phyloP scores from a whole-genome alignment of 345 rosid species.

The Eucalyptus leucophloia region DNA sequence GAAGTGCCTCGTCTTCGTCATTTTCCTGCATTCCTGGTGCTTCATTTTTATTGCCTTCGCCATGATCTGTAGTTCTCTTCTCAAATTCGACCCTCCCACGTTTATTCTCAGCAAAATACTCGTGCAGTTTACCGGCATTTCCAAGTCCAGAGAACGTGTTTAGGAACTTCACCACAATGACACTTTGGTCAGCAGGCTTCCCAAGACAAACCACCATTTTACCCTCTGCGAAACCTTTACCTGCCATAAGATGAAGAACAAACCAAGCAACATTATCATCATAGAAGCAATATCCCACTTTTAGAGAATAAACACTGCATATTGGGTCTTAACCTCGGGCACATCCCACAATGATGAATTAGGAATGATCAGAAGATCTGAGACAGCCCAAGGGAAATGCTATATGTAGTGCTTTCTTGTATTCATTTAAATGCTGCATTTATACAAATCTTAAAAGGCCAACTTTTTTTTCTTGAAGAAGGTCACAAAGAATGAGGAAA shows the following conservation, averaged over 20 bases:
- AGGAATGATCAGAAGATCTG: not conserved
- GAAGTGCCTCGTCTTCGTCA: slow-evolving; percentile 15
- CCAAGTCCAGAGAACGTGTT: slow-evolving; percentile 36
- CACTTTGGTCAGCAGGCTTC: slow-evolving; percentile 44
- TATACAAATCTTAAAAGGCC: not conserved
- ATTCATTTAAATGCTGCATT: not conserved
- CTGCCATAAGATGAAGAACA: slow-evolving; percentile 1
- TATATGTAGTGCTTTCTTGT: not conserved
- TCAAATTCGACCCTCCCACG: slow-evolving; percentile 32
- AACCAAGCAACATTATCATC: not conserved
- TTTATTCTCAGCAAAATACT: slow-evolving; percentile 23
- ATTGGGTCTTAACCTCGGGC: not conserved
- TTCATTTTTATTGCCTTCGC: not conserved
- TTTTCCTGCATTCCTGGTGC: slow-evolving; percentile 12
- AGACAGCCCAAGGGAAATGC: not conserved
- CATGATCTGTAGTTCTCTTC: not conserved
- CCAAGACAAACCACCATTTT: slow-evolving; percentile 40
- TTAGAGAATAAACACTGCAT: not conserved
- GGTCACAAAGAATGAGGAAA: not conserved
- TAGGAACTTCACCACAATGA: slow-evolving; percentile 32
- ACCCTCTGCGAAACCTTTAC: slow-evolving; percentile 34
- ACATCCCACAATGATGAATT: not conserved
- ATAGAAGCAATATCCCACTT: not conserved
- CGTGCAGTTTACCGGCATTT: slow-evolving; percentile 31
- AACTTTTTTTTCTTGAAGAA: not conserved